Conservation (phyloP, 305 asterid genomes). For the Caryopteris hybrid region DNA sequence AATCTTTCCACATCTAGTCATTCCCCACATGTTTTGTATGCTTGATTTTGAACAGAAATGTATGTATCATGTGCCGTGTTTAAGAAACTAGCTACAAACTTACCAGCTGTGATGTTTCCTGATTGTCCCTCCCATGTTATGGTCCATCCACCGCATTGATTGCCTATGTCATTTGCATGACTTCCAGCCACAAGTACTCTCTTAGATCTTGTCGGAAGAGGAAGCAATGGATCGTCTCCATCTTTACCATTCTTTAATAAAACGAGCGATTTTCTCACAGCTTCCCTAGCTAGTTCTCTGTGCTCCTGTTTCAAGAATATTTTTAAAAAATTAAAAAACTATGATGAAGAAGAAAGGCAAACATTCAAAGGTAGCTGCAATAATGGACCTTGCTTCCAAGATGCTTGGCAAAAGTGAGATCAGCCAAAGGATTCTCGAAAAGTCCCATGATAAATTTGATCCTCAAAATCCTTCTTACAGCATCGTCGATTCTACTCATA, state of each 20-base stretch:
- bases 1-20: neutral
- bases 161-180: conserved; percentile 54
- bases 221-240: conserved; percentile 44
- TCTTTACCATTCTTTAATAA: conserved; percentile 54
- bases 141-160: conserved; percentile 78
- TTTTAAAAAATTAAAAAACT: neutral
- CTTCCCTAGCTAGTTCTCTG: conserved; percentile 74
- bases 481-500: conserved; percentile 58
- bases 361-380: neutral
- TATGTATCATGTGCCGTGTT: neutral
- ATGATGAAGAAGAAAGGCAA: neutral
- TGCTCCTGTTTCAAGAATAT: conserved; percentile 36
- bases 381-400: conserved; percentile 45
- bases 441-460: conserved; percentile 58
- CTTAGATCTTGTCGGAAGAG: conserved; percentile 44
- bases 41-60: neutral
- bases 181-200: conserved; percentile 63
- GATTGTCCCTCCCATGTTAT: conserved; percentile 50
- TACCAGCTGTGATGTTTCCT: conserved; percentile 51
- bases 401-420: conserved; percentile 36
- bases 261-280: conserved; percentile 70
- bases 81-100: neutral
- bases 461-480: conserved; percentile 53
- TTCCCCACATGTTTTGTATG: neutral
- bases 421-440: conserved; percentile 55